These are phyloP conservation scores for Kentomonas sorsogonicus DNA, from an alignment of 208 protist species.

Conservation along the genomic window DNA sequence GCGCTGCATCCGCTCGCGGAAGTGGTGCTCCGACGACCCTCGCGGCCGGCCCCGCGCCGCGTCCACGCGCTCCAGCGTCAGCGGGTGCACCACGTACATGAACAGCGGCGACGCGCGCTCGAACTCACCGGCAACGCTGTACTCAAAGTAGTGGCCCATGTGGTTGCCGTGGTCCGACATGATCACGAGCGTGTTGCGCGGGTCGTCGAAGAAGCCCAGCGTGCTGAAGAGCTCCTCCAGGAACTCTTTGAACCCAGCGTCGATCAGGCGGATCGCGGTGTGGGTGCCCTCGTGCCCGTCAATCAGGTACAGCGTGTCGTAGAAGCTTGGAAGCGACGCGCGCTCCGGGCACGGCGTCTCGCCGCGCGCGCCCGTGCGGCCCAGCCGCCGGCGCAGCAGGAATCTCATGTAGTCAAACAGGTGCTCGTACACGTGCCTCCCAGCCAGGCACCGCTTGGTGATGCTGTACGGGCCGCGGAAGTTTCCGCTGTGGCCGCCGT, in stretches of 20 bases:
- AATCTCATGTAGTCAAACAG: constrained; percentile 42
- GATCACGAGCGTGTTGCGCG: constrained; percentile 52
- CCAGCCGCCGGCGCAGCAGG: constrained; percentile 30
- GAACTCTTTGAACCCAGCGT: constrained; percentile 42
- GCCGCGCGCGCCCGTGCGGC: background rate
- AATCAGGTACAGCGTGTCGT: constrained; percentile 49
- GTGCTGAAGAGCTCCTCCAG: constrained; percentile 30
- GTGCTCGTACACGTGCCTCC: constrained; percentile 44
- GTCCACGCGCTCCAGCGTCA: constrained; percentile 41
- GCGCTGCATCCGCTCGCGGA: constrained; percentile 25
- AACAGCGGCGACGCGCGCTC: constrained; percentile 44
- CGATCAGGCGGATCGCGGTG: constrained; percentile 32
- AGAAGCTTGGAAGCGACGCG: constrained; percentile 18
- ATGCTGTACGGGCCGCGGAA: constrained; percentile 63
- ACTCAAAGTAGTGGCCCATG: constrained; percentile 65
- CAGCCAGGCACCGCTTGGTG: constrained; percentile 42
- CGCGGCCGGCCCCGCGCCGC: constrained; percentile 14
- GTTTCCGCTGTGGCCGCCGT: constrained; percentile 34
- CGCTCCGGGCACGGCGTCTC: background rate
- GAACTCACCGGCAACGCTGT: constrained; percentile 39
- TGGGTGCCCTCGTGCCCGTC: constrained; percentile 70
- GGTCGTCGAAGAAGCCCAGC: constrained; percentile 58
- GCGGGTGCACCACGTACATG: constrained; percentile 30
- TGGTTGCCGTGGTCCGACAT: constrained; percentile 58
- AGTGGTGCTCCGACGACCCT: constrained; percentile 19